These are phyloP conservation scores for Neurospora sp. DNA, from an alignment of 495 filamentous ascomycete species.

Conservation along the genomic window DNA sequence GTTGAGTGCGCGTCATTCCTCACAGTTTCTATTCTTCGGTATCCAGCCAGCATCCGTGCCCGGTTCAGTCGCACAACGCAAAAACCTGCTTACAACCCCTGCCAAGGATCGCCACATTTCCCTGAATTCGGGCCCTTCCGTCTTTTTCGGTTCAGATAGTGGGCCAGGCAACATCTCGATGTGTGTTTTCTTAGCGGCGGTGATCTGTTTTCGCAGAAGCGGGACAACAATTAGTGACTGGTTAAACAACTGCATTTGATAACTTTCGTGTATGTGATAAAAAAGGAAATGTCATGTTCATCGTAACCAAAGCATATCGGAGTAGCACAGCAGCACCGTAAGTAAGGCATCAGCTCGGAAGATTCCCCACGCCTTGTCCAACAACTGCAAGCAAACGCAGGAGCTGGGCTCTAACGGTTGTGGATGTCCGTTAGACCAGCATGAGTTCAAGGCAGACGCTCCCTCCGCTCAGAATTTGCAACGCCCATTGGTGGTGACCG, in stretches of 20 bases:
- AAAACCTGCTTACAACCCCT: not conserved
- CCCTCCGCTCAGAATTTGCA: not conserved
- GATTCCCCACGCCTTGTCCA: not conserved
- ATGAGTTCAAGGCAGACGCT: not conserved
- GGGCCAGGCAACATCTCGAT: not conserved
- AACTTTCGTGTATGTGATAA: constrained; percentile 2
- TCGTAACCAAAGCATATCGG: not conserved
- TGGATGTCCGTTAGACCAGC: not conserved
- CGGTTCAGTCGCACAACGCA: not conserved
- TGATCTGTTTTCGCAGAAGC: constrained; percentile 23
- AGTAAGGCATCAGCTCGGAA: not conserved
- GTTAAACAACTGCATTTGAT: constrained; percentile 10
- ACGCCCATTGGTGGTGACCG: not conserved
- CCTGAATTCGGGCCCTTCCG: not conserved
- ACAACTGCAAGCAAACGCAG: not conserved
- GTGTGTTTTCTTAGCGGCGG: constrained; percentile 10
- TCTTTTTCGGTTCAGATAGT: not conserved
- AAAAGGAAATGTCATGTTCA: not conserved
- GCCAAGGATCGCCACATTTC: not conserved
- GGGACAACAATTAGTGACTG: constrained; percentile 17
- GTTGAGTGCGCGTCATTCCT: not conserved
- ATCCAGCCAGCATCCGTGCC: not conserved
- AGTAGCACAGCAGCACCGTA: not conserved
- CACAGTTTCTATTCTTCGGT: not conserved
- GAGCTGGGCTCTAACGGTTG: not conserved